Base-by-base conservation (phyloP, 1,284 basidiomycete genomes). In the Marasmius oreades region DNA sequence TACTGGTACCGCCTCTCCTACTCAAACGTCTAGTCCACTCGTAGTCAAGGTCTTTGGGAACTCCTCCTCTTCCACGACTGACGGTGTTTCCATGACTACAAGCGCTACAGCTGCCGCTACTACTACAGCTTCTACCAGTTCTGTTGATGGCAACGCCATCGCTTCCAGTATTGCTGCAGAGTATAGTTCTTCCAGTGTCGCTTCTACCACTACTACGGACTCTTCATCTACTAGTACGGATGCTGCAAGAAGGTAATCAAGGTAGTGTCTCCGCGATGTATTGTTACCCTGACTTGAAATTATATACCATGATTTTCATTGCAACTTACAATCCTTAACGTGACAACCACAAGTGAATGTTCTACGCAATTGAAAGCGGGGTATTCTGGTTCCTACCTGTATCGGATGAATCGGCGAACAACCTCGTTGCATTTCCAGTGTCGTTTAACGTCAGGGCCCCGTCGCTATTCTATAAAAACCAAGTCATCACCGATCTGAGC, bases 61-160 rank as follows among this genome's bases (percentile, higher is more conserved):
- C 10, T 5, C 28, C 24, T 24, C 58, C 39, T 51, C 46, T 52
- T 59, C 65, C 23, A 55, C 62, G 43, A 51, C 51, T 33, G 48
- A 20, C 14, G 39, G 7, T 20, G 14, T n/a, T n/a, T 42, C 39
- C 2, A 7, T 62, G 33, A 62, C 54, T 24, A 46, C 47, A 28
- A 34, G 31, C 18, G 24, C 61, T 12, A 55, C 61, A 24, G 54
- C 59, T 16, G 43, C 61, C 22, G 47, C 55, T 31, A 48, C 57
- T 36, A 58, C 56, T 51, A 22, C 57, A 14, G 36, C 60, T 11
- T 22, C 46, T 31, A 42, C 59, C 14, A 52, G 53, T 42, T 56
- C 62, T 7, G 61, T 72, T 36, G 64, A 67, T 39, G 71, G 72
- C 33, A 62, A 70, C 50, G 65, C 69, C 18, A 65, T 70, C 7